Evolutionary conservation across 805 yeast species (phyloP), one percentile per base, ranked within the genome.

Genomic region (Lachancea meyersii): DNA sequence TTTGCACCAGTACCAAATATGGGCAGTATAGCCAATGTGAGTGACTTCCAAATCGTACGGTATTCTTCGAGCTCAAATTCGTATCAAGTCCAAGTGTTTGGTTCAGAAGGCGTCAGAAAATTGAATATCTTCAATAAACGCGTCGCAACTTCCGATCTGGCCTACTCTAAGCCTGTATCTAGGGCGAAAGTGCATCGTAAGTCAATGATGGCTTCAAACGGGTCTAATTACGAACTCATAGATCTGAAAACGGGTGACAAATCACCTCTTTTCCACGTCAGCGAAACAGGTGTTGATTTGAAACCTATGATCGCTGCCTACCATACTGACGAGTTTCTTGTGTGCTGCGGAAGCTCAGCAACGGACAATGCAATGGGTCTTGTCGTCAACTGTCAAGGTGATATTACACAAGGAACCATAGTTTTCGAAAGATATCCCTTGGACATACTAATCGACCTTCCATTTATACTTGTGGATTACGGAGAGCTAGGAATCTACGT

Each of bases 1-100:
- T 60, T 61, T 49, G 65, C 65, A 7, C 65, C 64, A 2, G 57
- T 48, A 11, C 64, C 64, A 2, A 58, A 60, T 41, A 44, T 50
- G 7, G 26, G 24, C 16, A 48, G 40, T 13, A 20, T 60, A 1
- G 18, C 23, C 10, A 48, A 47, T 14, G 48, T 60, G 1, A 45
- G 44, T 26, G 61, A 60, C 40, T 31, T 60, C 7, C 28, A 48
- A 10, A 21, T 53, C 11, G 31, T 50, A 32, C 37, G 42, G 20
- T 51, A 48, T 37, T 51, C 54, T 4, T 36, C 35, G 17, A 45
- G 31, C n/a, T 45, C 54, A 8, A 48, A 44, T 6, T 32, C 45
- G 9, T 57, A 55, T 33, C 44, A 40, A 19, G 33, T 47, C n/a
- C 44, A 49, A 19, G 46, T 47, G 3, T 43, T 55, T 28, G 40